These are phyloP conservation scores for Cryoendolithus antarcticus DNA, from an alignment of 2,329 filamentous ascomycete species.

Conservation along the genomic window DNA sequence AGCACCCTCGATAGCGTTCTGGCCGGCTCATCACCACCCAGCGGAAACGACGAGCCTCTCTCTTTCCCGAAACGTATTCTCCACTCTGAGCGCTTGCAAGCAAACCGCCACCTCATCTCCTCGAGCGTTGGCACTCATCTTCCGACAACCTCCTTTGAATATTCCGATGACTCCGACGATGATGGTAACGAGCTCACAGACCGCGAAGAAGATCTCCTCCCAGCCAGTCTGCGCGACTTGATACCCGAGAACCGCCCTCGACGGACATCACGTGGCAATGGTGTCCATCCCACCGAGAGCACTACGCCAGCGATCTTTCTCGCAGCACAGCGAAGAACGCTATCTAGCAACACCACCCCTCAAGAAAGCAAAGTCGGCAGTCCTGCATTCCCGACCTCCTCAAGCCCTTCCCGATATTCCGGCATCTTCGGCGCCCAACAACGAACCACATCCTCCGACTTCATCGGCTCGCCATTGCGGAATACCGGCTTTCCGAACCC, in stretches of 20 bases:
- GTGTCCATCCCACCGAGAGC: slow-evolving; percentile 28
- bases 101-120: slow-evolving; percentile 45
- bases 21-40: slow-evolving; percentile 44
- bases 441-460: slow-evolving; percentile 37
- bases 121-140: slow-evolving; percentile 42
- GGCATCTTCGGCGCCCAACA: slow-evolving; percentile 33
- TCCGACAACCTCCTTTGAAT: slow-evolving; percentile 22
- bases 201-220: slow-evolving; percentile 84
- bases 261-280: slow-evolving; percentile 37
- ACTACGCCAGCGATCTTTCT: slow-evolving; percentile 24
- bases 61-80: slow-evolving; percentile 54
- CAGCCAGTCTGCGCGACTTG: slow-evolving; percentile 53
- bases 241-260: slow-evolving; percentile 50
- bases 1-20: slow-evolving; percentile 25
- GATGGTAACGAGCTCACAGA: slow-evolving; percentile 56
- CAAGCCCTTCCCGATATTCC: slow-evolving; percentile 50
- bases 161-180: slow-evolving; percentile 44
- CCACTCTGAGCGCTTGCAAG: slow-evolving; percentile 50
- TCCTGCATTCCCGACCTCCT: slow-evolving; percentile 30
- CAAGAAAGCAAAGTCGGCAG: slow-evolving; percentile 33
- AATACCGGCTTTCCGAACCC: slow-evolving; percentile 36
- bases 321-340: slow-evolving; percentile 25
- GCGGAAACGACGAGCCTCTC: slow-evolving; percentile 53
- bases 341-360: slow-evolving; percentile 29
- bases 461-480: slow-evolving; percentile 54